Percentiles rank a stretch among this genome's conserved stretches.
phyloP scores from a whole-genome alignment of 1,139 yeast species.

The Lodderomyces theae region DNA sequence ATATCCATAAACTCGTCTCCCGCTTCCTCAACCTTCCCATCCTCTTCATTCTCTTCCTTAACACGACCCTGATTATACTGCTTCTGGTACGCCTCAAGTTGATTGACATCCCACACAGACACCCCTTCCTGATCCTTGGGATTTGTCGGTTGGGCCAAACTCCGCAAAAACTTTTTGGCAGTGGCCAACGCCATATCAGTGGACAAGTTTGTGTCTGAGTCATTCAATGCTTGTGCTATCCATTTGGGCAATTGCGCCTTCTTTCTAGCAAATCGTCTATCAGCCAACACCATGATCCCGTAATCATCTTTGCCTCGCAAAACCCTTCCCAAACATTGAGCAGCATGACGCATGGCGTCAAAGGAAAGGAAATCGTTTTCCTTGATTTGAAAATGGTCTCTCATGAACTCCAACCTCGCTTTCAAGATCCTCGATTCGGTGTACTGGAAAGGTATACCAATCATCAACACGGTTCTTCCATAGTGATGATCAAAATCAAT shows the following conservation, averaged over 20 bases:
- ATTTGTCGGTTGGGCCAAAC: slow-evolving; percentile 91
- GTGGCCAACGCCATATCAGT: slow-evolving; percentile 98
- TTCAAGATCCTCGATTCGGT: slow-evolving; percentile 94
- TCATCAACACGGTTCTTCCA: slow-evolving; percentile 96
- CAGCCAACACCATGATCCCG: slow-evolving; percentile 98
- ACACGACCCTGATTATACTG: slow-evolving; percentile 32
- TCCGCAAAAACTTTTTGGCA: slow-evolving; percentile 86
- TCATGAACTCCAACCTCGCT: slow-evolving; percentile 86
- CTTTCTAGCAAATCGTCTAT: slow-evolving; percentile 84
- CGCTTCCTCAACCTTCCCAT: slow-evolving; percentile 14
- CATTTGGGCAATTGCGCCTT: slow-evolving; percentile 90
- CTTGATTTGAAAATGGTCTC: slow-evolving; percentile 88
- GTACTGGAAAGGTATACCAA: slow-evolving; percentile 98
- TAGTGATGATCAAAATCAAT: slow-evolving; percentile 98
- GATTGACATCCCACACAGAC: slow-evolving; percentile 85
- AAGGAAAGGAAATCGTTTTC: slow-evolving; percentile 94
- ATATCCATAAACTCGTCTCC: slow-evolving; percentile 44
- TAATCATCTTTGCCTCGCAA: slow-evolving; percentile 97
- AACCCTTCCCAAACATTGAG: slow-evolving; percentile 96
- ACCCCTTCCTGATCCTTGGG: slow-evolving; percentile 93
- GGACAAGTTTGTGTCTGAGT: slow-evolving; percentile 86
- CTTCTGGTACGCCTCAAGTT: slow-evolving; percentile 60
- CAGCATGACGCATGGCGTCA: slow-evolving; percentile 99
- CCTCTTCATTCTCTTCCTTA: slow-evolving; percentile 18
- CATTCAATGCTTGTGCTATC: slow-evolving; percentile 91